Evolutionary conservation across 208 protist genomes (phyloP).

Genomic region (Crithidia expoeki): DNA sequence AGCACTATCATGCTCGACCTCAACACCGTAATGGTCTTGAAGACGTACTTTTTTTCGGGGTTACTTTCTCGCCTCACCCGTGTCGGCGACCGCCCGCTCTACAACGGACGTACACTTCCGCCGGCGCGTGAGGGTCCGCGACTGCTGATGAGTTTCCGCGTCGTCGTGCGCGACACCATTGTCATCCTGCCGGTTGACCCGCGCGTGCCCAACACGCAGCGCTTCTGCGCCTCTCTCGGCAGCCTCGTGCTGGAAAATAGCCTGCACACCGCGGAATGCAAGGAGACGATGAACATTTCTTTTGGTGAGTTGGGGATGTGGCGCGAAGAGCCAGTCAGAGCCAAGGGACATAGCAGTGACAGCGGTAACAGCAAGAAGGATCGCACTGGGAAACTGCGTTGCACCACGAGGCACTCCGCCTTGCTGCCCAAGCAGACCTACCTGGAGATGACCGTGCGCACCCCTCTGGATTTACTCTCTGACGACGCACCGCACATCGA

Average conservation of each 20-base stretch:
- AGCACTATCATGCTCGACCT: slow-evolving; percentile 74
- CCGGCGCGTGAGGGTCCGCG: slow-evolving; percentile 48
- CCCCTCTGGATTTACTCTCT: slow-evolving; percentile 55
- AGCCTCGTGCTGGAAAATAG: slow-evolving; percentile 70
- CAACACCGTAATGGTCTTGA: slow-evolving; percentile 73
- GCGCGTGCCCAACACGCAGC: slow-evolving; percentile 28
- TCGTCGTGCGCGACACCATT: slow-evolving; percentile 61
- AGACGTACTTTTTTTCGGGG: slow-evolving; percentile 72
- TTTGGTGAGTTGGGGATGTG: slow-evolving; percentile 69
- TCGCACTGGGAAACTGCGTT: neutral
- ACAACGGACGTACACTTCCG: slow-evolving; percentile 65
- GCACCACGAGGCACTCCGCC: slow-evolving; percentile 12
- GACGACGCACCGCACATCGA: slow-evolving; percentile 55
- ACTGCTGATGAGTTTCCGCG: slow-evolving; percentile 75
- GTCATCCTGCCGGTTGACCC: slow-evolving; percentile 78
- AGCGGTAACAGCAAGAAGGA: neutral
- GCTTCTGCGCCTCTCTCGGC: slow-evolving; percentile 62
- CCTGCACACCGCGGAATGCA: slow-evolving; percentile 54
- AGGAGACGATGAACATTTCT: slow-evolving; percentile 70
- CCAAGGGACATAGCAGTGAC: neutral
- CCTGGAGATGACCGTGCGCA: slow-evolving; percentile 65
- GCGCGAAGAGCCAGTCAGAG: slow-evolving; percentile 16
- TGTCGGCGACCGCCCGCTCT: slow-evolving; percentile 66
- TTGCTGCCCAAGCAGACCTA: slow-evolving; percentile 55
- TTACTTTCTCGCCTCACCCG: slow-evolving; percentile 63